Evolutionary conservation across 2,329 filamentous ascomycete genomes (phyloP), one percentile per base, ranked within the genome.

Genomic region (Didymella keratinophila): DNA sequence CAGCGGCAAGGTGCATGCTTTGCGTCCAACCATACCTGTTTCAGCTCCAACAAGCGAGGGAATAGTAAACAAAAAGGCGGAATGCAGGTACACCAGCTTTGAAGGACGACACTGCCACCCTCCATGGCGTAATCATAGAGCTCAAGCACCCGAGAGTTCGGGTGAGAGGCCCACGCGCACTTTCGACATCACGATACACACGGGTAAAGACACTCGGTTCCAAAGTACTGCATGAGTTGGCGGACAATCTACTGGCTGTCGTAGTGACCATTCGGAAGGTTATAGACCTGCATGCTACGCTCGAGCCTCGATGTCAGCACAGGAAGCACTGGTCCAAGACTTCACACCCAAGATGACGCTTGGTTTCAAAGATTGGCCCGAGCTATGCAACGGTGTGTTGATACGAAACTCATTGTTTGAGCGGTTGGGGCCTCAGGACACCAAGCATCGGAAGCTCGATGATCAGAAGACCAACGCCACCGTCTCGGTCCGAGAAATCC

Each of bases 61-160:
- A 8, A n/a, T 10, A 27, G 30, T 21, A 12, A 10, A 39, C 6
- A 9, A 36, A 32, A 16, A 6, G 28, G 37, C 12, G 23, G 12
- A 32, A 46, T 25, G 45, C 45, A 42, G 37, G 45, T 58, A 41
- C n/a, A 21, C 14, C 23, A 20, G 43, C 18, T 18, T 48, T 49
- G 43, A n/a, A 58, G 55, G 48, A 51, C 42, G 48, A 48, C 21
- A 46, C 49, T 30, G 49, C 49, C 43, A 30, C 42, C 3, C 4
- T 57, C 16, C 30, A 14, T 16, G 9, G 16, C 14, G 8, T 30
- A 52, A 44, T 16, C 52, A 43, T 32, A 37, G 48, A 36, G 27
- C 7, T 11, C 10, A 4, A n/a, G 12, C 5, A 18, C 43, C 43
- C 55, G 48, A 32, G 28, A 48, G 25, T 32, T n/a, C 23, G 37